phyloP scores from a whole-genome alignment of 2,329 filamentous ascomycete species.

The Aspergillus luchuensis region DNA sequence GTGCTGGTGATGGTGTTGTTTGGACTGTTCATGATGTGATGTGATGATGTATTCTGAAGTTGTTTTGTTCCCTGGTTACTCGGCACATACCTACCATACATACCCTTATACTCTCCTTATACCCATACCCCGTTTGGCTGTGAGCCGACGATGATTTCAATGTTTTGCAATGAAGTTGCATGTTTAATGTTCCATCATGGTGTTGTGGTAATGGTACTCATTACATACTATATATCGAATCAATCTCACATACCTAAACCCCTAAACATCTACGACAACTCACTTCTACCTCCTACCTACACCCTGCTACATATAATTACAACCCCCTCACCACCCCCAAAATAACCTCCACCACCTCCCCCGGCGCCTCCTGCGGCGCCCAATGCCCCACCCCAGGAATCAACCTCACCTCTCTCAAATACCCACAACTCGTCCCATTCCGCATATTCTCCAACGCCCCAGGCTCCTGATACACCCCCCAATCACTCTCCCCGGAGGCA shows the following conservation, averaged over 20 bases:
- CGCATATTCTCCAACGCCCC: slow-evolving; percentile 62
- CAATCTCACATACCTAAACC: neutral
- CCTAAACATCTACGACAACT: neutral
- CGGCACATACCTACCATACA: neutral
- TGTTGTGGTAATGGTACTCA: neutral
- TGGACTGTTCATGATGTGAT: neutral
- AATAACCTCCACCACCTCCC: slow-evolving; percentile 54
- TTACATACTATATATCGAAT: neutral
- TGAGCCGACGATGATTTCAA: no score
- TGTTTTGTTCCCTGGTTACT: no score
- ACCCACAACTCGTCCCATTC: slow-evolving; percentile 49
- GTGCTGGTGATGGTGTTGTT: slow-evolving; percentile 28
- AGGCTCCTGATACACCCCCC: slow-evolving; percentile 69
- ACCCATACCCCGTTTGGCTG: no score
- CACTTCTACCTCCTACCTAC: neutral
- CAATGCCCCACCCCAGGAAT: slow-evolving; percentile 68
- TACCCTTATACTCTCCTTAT: neutral
- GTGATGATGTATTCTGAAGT: neutral
- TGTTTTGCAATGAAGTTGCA: no score
- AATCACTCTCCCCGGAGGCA: slow-evolving; percentile 64
- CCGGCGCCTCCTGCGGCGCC: slow-evolving; percentile 67
- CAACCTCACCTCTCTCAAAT: slow-evolving; percentile 56
- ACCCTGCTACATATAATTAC: neutral
- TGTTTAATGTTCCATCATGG: no score
- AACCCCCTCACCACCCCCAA: slow-evolving; percentile 42